Evolutionary conservation across 306 rosid genomes (phyloP).

Genomic region (Vigna trinervia): DNA sequence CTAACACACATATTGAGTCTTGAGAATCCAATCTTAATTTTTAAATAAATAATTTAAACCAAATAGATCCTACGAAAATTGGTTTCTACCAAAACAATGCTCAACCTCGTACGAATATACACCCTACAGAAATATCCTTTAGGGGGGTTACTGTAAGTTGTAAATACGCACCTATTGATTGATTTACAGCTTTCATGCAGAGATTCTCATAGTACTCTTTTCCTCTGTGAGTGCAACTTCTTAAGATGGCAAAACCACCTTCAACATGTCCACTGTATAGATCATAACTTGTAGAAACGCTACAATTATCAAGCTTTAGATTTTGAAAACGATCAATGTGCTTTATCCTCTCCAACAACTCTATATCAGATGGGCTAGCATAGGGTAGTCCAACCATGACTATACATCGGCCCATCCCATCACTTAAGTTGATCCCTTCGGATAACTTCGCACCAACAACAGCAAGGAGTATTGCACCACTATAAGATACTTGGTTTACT

Average conservation of each 20-base stretch:
- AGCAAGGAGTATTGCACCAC: conserved; percentile 85
- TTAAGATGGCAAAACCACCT: conserved; percentile 76
- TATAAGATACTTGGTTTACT: conserved; percentile 55
- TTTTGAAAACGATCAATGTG: conserved; percentile 76
- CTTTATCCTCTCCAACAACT: conserved; percentile 90
- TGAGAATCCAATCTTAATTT: neutral
- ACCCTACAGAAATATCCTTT: neutral
- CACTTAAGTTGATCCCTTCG: conserved; percentile 97
- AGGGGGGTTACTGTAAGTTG: neutral
- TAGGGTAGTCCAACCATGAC: conserved; percentile 98
- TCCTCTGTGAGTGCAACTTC: conserved; percentile 84
- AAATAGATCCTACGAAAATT: conserved; percentile 14
- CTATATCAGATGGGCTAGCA: conserved; percentile 88
- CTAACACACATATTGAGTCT: neutral
- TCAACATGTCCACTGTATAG: conserved; percentile 56
- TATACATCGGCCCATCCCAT: conserved; percentile 94
- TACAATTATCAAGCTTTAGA: conserved; percentile 50
- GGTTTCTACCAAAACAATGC: conserved; percentile 14
- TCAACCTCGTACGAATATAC: conserved; percentile 34
- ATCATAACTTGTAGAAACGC: conserved; percentile 47
- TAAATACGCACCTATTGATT: conserved; percentile 80
- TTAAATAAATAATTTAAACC: conserved; percentile 13
- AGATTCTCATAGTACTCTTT: conserved; percentile 93
- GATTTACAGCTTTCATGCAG: conserved; percentile 99
- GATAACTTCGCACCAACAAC: conserved; percentile 96